Percentiles rank a stretch among this genome's conserved stretches.
phyloP scores from a whole-genome alignment of 140 eudicot species.

The Flaveria floridana region DNA sequence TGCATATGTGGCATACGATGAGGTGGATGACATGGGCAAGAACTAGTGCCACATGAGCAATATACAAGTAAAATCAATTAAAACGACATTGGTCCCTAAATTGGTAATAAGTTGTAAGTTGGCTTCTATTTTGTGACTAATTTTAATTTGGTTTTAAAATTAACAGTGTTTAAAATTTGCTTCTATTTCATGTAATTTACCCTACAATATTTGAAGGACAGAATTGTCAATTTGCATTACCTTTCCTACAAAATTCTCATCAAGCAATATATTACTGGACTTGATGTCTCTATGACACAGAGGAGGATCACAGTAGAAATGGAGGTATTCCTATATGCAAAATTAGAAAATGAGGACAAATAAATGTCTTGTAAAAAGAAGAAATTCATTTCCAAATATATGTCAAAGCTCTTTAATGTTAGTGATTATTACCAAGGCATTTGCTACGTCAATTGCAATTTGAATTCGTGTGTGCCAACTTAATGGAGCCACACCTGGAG shows the following conservation, averaged over 20 bases:
- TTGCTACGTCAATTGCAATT: conserved; percentile 93
- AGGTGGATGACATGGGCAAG: neutral
- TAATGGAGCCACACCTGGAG: conserved; percentile 56
- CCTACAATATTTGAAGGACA: conserved; percentile 19
- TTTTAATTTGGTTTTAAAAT: neutral
- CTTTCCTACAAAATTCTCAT: conserved; percentile 79
- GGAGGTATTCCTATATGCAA: conserved; percentile 86
- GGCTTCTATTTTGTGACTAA: neutral
- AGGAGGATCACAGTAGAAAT: conserved; percentile 93
- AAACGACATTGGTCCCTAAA: neutral
- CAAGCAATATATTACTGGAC: conserved; percentile 89
- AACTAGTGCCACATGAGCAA: conserved; percentile 3
- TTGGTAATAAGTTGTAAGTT: neutral
- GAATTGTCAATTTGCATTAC: conserved; percentile 37
- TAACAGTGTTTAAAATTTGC: neutral
- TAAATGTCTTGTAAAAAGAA: conserved; percentile 6
- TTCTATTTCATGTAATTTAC: neutral
- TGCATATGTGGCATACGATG: conserved; percentile 2
- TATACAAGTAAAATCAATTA: conserved; percentile 1
- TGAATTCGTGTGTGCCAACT: conserved; percentile 89
- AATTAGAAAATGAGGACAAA: conserved; percentile 20
- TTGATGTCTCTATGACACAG: conserved; percentile 96
- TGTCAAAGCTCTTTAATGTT: neutral
- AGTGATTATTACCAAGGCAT: conserved; percentile 72
- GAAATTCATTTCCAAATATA: conserved; percentile 16